phyloP scores from a whole-genome alignment of 805 yeast species.

The Komagataella kurtzmanii region DNA sequence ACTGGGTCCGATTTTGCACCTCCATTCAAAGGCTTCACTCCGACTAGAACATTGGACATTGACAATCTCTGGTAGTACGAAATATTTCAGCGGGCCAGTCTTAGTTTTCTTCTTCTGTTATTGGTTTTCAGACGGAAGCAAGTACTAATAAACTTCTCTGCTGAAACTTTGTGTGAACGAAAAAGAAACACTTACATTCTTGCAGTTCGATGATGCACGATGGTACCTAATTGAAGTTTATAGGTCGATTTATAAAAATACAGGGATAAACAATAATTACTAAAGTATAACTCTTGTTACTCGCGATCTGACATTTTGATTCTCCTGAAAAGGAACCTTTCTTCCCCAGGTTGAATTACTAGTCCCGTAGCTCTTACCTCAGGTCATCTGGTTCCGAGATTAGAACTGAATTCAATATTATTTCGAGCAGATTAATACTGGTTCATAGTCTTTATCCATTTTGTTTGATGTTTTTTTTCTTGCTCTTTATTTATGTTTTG shows the following conservation, averaged over 20 bases:
- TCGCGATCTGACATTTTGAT: not conserved
- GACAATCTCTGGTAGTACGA: not conserved
- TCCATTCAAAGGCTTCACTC: not conserved
- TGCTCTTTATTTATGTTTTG: constrained; percentile 33
- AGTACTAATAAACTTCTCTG: not conserved
- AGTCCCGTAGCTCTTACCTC: not conserved
- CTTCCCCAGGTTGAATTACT: not conserved
- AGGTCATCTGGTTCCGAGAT: not conserved
- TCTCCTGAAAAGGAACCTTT: not conserved
- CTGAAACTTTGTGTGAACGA: not conserved
- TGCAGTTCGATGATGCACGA: not conserved
- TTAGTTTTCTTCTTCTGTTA: not conserved
- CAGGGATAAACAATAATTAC: too few relatives aligned
- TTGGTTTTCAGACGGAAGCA: not conserved
- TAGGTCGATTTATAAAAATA: not conserved
- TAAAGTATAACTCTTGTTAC: not conserved
- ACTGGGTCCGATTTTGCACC: not conserved
- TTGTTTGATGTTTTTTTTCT: constrained; percentile 6
- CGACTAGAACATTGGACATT: not conserved
- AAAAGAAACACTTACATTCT: not conserved
- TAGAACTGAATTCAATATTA: not conserved
- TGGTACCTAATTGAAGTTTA: not conserved
- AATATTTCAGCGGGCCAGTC: not conserved
- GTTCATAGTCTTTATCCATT: not conserved
- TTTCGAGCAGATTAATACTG: not conserved